Evolutionary conservation across 2,329 filamentous ascomycete genomes (phyloP).

Genomic region (Fusarium liriodendri): DNA sequence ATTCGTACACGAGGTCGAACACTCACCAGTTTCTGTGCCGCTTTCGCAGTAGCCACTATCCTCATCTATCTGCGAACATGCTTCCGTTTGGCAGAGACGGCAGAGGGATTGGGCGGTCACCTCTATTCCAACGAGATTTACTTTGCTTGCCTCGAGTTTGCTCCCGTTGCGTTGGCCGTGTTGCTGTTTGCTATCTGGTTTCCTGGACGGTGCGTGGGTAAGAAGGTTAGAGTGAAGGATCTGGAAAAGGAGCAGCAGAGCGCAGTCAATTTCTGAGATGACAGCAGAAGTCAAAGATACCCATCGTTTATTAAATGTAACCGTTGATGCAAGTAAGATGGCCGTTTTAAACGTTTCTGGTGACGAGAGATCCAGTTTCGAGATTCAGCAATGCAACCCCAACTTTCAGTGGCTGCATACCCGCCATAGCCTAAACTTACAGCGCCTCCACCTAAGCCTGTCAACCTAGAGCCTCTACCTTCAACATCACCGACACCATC

Average conservation of each 20-base stretch:
- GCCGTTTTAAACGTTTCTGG: not conserved
- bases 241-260: constrained; percentile 33
- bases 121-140: constrained; percentile 63
- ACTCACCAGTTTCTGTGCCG: constrained; percentile 53
- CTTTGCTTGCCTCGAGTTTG: constrained; percentile 66
- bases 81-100: constrained; percentile 66
- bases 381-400: not conserved
- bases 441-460: constrained; percentile 21
- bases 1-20: constrained; percentile 39
- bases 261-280: constrained; percentile 25
- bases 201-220: constrained; percentile 46
- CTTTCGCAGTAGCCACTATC: constrained; percentile 57
- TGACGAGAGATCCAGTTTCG: not conserved
- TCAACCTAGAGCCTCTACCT: not conserved
- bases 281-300: not conserved
- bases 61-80: constrained; percentile 64
- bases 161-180: constrained; percentile 62
- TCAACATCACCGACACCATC: constrained; percentile 6
- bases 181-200: constrained; percentile 53
- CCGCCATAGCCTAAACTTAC: constrained; percentile 9
- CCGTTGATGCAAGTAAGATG: not conserved
- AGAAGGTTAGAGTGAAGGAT: constrained; percentile 34
- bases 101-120: constrained; percentile 58
- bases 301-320: not conserved
- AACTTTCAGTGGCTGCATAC: constrained; percentile 24